A percentile compares a stretch with the other conserved stretches of the same genome.
These are phyloP conservation scores for Trichoderma cornu-damae DNA, from an alignment of 2,329 filamentous ascomycete genomes.

Conservation along the genomic window DNA sequence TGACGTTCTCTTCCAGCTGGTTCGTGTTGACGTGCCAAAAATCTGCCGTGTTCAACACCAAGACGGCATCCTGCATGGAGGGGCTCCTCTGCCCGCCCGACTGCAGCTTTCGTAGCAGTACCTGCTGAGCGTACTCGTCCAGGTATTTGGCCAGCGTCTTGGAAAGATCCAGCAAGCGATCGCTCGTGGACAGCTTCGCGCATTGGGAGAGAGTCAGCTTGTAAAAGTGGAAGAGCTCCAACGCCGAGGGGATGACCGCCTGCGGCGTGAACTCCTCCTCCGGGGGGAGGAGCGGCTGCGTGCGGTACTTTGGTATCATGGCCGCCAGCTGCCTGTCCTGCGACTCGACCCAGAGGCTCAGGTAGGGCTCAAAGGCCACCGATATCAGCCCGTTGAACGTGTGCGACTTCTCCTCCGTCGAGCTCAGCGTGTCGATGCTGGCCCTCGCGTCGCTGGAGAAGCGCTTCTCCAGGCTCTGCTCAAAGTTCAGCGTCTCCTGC, in stretches of 20 bases:
- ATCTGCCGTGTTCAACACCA: constrained; percentile 93
- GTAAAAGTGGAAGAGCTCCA: constrained; percentile 96
- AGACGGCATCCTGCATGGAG: constrained; percentile 67
- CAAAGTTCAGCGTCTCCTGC: constrained; percentile 95
- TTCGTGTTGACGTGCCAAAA: constrained; percentile 94
- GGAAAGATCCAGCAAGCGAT: constrained; percentile 76
- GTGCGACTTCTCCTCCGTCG: constrained; percentile 67
- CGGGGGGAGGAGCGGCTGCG: constrained; percentile 68
- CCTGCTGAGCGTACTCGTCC: constrained; percentile 91
- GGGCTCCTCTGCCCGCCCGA: constrained; percentile 49
- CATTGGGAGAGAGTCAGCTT: constrained; percentile 89
- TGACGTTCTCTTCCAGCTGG: constrained; percentile 92
- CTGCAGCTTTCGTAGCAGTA: constrained; percentile 68
- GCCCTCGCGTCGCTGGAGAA: constrained; percentile 70
- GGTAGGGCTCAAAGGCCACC: constrained; percentile 92
- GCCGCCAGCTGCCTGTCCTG: constrained; percentile 82
- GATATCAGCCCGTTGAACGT: constrained; percentile 89
- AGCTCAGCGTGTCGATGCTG: constrained; percentile 86
- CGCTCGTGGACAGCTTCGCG: constrained; percentile 90
- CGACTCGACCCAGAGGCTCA: constrained; percentile 94
- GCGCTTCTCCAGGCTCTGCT: constrained; percentile 80
- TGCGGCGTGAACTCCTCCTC: constrained; percentile 93
- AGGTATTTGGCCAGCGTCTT: constrained; percentile 86
- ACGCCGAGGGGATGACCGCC: constrained; percentile 86
- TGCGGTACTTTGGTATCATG: constrained; percentile 83